A percentile compares a stretch with the other conserved stretches of the same genome.
Evolutionary conservation across 345 rosid species (phyloP).

Genomic region (Eucalyptus paniculata): DNA sequence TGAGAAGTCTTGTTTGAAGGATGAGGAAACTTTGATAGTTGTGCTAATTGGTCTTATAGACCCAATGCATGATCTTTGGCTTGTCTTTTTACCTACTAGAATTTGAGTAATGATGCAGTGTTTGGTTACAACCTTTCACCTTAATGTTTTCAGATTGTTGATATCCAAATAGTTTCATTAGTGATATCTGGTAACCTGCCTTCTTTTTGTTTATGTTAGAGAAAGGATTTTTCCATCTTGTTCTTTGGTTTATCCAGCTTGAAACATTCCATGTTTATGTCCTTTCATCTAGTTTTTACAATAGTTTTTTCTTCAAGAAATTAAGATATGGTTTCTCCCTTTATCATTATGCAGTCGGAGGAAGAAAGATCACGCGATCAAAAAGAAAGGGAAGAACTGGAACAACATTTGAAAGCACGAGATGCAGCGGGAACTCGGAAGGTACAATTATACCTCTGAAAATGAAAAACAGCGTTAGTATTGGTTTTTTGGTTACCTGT

Average conservation of each 20-base stretch:
- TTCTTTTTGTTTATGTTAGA: neutral
- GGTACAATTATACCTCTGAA: conserved; percentile 17
- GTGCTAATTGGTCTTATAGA: neutral
- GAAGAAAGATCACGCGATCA: conserved; percentile 91
- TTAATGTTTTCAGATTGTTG: neutral
- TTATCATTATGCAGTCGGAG: conserved; percentile 43
- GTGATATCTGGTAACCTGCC: neutral
- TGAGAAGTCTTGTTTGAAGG: neutral
- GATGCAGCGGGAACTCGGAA: conserved; percentile 78
- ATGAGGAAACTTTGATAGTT: neutral
- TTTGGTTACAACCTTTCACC: neutral
- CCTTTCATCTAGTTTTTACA: neutral
- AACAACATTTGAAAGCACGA: conserved; percentile 69
- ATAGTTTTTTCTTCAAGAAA: neutral
- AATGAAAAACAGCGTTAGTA: neutral
- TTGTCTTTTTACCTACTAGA: neutral
- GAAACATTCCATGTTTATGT: neutral
- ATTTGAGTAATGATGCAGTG: neutral
- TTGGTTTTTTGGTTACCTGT: neutral
- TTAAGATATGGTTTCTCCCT: neutral
- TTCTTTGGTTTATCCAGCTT: neutral
- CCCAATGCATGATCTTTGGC: neutral
- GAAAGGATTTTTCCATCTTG: neutral
- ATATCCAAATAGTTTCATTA: neutral
- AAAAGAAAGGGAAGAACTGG: conserved; percentile 82